phyloP scores from a whole-genome alignment of 139 green algal species.

The Yamagishiella unicocca region DNA sequence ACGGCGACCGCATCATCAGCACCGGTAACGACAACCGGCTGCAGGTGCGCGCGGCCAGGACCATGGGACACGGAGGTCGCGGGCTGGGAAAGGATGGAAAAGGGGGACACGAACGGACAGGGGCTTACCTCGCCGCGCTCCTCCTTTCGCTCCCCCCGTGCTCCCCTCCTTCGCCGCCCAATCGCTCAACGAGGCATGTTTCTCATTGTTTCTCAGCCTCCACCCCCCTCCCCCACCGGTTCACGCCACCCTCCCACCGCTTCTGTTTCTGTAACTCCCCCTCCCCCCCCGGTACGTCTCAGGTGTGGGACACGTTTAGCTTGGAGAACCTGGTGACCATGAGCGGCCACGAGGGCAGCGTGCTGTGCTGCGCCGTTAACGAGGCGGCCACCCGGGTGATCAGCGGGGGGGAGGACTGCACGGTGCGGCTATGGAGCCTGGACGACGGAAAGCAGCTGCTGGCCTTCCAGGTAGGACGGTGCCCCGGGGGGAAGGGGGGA shows the following conservation, averaged over 20 bases:
- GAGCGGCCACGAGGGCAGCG: slow-evolving; percentile 58
- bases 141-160: no score
- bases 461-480: slow-evolving; percentile 44
- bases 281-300: background rate
- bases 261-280: no score
- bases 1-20: slow-evolving; percentile 53
- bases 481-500: no score
- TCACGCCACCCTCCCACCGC: no score
- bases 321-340: slow-evolving; percentile 58
- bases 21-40: slow-evolving; percentile 48
- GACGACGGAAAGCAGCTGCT: slow-evolving; percentile 62
- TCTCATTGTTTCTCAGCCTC: background rate
- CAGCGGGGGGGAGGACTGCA: slow-evolving; percentile 59
- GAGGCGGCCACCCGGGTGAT: slow-evolving; percentile 47
- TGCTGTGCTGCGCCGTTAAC: slow-evolving; percentile 63
- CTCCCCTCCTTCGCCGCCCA: background rate
- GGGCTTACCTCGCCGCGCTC: no score
- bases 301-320: slow-evolving; percentile 59
- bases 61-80: no score
- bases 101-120: no score
- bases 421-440: slow-evolving; percentile 58
- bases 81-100: no score
- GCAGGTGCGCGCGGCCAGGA: slow-evolving; percentile 41
- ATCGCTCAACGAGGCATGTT: no score
- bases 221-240: background rate